These are phyloP conservation scores for Skeletonema potamos DNA, from an alignment of 108 stramenopile species.

Conservation along the genomic window DNA sequence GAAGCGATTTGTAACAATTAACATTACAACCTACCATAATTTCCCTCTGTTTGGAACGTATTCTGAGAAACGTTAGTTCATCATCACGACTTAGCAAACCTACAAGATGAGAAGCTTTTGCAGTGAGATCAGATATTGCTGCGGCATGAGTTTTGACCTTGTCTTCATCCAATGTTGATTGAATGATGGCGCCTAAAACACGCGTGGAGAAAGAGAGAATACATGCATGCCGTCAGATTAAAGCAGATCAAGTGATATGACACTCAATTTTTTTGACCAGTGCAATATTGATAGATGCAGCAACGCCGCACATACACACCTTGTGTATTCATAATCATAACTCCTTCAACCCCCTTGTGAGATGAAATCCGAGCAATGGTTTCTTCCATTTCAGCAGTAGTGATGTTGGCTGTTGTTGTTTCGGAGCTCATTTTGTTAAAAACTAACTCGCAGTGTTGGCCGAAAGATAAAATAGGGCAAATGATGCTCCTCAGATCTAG, in stretches of 20 bases:
- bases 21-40: slow-evolving; percentile 40
- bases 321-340: slow-evolving; percentile 52
- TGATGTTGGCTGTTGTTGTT: background rate
- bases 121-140: slow-evolving; percentile 44
- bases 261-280: background rate
- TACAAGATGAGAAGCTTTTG: slow-evolving; percentile 33
- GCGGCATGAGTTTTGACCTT: slow-evolving; percentile 32
- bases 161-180: slow-evolving; percentile 50
- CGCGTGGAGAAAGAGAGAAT: background rate
- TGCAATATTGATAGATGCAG: background rate
- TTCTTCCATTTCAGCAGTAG: slow-evolving; percentile 53
- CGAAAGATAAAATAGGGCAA: too few species aligned
- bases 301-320: slow-evolving; percentile 1
- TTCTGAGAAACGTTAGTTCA: slow-evolving; percentile 50
- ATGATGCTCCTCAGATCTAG: too few species aligned
- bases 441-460: too few species aligned
- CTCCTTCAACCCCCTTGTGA: slow-evolving; percentile 59
- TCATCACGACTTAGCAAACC: slow-evolving; percentile 36
- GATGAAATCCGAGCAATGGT: slow-evolving; percentile 55
- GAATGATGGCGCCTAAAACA: slow-evolving; percentile 43
- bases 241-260: background rate
- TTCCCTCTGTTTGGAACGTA: slow-evolving; percentile 54
- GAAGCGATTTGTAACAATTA: background rate
- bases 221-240: background rate
- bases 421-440: background rate